Conservation (phyloP, 768 basidiomycete genomes). For the Clavulina sp. region DNA sequence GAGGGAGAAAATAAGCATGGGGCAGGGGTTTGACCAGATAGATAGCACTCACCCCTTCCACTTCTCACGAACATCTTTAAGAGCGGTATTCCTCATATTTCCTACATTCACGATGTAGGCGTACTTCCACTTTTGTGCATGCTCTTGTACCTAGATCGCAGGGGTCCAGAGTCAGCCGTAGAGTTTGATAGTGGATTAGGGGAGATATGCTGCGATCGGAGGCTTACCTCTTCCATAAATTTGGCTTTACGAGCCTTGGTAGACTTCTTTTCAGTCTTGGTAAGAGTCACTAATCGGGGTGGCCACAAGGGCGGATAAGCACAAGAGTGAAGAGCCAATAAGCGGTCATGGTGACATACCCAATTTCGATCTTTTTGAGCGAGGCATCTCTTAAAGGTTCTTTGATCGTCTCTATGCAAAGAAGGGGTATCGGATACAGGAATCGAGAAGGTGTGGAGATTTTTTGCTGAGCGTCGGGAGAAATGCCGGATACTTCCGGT, state of each 20-base stretch:
- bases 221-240: slow-evolving; percentile 62
- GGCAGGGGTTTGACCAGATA: neutral
- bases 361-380: slow-evolving; percentile 76
- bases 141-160: slow-evolving; percentile 48
- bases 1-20: neutral
- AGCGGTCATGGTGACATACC: slow-evolving; percentile 31
- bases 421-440: too few species aligned
- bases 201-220: slow-evolving; percentile 9
- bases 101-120: slow-evolving; percentile 94
- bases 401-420: too few species aligned
- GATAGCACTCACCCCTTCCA: slow-evolving; percentile 72
- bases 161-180: neutral
- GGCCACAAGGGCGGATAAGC: slow-evolving; percentile 9
- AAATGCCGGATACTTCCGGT: too few species aligned
- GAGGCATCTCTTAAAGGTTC: too few species aligned
- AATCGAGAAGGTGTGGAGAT: too few species aligned
- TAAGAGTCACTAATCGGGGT: slow-evolving; percentile 53
- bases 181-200: neutral
- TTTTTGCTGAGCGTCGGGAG: too few species aligned
- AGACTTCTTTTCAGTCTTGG: slow-evolving; percentile 79
- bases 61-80: slow-evolving; percentile 81
- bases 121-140: slow-evolving; percentile 80
- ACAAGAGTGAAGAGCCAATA: neutral
- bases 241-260: slow-evolving; percentile 78
- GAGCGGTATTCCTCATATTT: slow-evolving; percentile 83